Conservation (phyloP, 2,329 filamentous ascomycete species). For the Fusarium staphyleae region DNA sequence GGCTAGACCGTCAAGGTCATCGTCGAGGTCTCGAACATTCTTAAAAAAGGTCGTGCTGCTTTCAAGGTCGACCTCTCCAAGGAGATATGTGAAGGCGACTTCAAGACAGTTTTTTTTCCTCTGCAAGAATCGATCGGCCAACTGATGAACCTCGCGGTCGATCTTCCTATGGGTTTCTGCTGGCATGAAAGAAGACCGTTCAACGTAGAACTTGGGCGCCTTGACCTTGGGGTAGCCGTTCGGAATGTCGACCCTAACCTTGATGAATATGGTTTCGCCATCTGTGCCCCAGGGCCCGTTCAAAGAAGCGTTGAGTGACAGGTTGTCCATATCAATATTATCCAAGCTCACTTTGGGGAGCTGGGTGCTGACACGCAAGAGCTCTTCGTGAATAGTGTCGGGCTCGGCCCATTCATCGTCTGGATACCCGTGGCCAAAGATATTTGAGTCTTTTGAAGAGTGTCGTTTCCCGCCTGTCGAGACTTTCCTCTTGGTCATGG, state of each 20-base stretch:
- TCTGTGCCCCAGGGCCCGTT: conserved; percentile 69
- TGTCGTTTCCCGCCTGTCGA: conserved; percentile 53
- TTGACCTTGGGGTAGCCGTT: conserved; percentile 64
- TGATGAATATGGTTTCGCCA: conserved; percentile 65
- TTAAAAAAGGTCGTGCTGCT: conserved; percentile 68
- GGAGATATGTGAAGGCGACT: conserved; percentile 66
- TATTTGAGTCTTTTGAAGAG: conserved; percentile 59
- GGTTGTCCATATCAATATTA: conserved; percentile 67
- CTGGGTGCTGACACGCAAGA: conserved; percentile 66
- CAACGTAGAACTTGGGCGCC: conserved; percentile 65
- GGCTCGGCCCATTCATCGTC: conserved; percentile 67
- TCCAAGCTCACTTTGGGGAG: conserved; percentile 71
- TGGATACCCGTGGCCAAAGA: conserved; percentile 60
- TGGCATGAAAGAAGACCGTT: conserved; percentile 69
- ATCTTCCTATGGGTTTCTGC: conserved; percentile 60
- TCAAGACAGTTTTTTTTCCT: conserved; percentile 69
- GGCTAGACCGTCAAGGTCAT: conserved; percentile 61
- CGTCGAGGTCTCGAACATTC: conserved; percentile 68
- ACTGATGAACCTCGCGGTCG: conserved; percentile 62
- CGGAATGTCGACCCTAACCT: conserved; percentile 67
- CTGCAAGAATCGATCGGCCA: conserved; percentile 62
- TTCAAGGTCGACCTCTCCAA: conserved; percentile 68
- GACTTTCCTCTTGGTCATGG: conserved; percentile 64
- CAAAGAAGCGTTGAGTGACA: conserved; percentile 65
- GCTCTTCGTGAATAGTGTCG: conserved; percentile 70